Percentiles rank a stretch among this genome's conserved stretches.
These are phyloP conservation scores for Urtica urens DNA, from an alignment of 306 rosid genomes.

Conservation along the genomic window DNA sequence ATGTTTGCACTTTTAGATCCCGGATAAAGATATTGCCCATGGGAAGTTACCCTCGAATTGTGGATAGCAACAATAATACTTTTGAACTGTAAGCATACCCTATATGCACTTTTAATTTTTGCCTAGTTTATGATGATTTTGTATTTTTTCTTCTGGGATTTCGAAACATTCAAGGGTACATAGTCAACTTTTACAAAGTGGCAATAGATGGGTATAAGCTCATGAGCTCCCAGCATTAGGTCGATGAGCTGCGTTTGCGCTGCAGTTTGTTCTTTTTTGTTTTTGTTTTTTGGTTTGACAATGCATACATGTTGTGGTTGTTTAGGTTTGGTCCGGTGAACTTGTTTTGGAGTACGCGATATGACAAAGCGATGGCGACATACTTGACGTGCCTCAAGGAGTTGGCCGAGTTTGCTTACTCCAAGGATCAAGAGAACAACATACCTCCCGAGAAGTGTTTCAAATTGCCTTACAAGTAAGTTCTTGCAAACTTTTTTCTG, in stretches of 20 bases:
- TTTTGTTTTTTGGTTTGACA: constrained; percentile 1
- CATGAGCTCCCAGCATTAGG: too few species aligned
- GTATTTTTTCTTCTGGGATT: too few species aligned
- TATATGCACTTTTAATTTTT: background rate
- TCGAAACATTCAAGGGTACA: too few species aligned
- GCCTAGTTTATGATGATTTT: too few species aligned
- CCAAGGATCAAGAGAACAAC: constrained; percentile 85
- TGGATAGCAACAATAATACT: constrained; percentile 58
- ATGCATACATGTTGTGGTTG: constrained; percentile 4
- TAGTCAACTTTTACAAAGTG: too few species aligned
- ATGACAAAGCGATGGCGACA: constrained; percentile 91
- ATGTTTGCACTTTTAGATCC: constrained; percentile 51
- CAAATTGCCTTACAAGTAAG: constrained; percentile 91
- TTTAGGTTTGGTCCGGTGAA: constrained; percentile 92
- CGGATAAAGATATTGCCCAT: constrained; percentile 87
- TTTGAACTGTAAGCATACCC: constrained; percentile 66
- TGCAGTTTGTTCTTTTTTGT: background rate
- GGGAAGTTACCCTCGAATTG: constrained; percentile 96
- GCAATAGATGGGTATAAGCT: too few species aligned
- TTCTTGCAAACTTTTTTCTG: background rate
- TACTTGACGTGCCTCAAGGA: constrained; percentile 84
- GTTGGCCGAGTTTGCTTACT: constrained; percentile 83
- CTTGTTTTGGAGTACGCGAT: constrained; percentile 95
- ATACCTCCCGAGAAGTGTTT: constrained; percentile 85
- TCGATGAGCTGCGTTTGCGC: too few species aligned